These are phyloP conservation scores for Picochlorum sp. DNA, from an alignment of 139 green algal genomes.

Conservation along the genomic window DNA sequence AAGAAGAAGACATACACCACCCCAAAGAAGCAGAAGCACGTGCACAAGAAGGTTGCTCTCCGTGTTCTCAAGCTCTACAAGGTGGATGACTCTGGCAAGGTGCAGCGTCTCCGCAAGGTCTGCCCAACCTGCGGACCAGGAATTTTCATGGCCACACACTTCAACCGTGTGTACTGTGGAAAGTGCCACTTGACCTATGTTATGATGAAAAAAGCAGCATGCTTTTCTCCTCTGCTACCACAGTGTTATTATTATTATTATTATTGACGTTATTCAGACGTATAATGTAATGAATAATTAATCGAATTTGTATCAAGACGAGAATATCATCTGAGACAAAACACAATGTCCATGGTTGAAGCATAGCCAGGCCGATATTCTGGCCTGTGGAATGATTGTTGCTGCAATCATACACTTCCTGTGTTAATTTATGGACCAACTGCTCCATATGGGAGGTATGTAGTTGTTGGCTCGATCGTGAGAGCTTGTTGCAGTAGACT, in stretches of 20 bases:
- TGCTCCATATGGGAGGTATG: conserved; percentile 3
- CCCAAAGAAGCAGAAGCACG: conserved; percentile 99
- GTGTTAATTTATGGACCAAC: not conserved
- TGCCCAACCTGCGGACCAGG: conserved; percentile 92
- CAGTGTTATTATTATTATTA: no score
- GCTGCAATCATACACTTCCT: not conserved
- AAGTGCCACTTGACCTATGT: conserved; percentile 82
- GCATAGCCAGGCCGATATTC: no score
- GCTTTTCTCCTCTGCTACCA: no score
- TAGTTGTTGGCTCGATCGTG: not conserved
- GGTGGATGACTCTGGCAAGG: conserved; percentile 94
- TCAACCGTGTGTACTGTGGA: conserved; percentile 95
- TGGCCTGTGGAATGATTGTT: not conserved
- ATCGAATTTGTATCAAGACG: no score
- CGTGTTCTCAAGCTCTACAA: conserved; percentile 75
- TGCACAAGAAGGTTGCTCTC: conserved; percentile 95
- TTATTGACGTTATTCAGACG: no score
- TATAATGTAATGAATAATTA: no score
- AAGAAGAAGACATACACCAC: conserved; percentile 99
- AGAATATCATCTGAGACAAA: no score
- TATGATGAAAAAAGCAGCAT: conserved; percentile 16
- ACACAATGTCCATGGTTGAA: not conserved
- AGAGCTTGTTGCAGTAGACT: not conserved
- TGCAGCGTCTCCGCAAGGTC: conserved; percentile 90
- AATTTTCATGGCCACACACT: conserved; percentile 98